Percentiles rank a stretch among this genome's conserved stretches.
Conservation (phyloP, 2,329 filamentous ascomycete species). For the Botrytis deweyae region DNA sequence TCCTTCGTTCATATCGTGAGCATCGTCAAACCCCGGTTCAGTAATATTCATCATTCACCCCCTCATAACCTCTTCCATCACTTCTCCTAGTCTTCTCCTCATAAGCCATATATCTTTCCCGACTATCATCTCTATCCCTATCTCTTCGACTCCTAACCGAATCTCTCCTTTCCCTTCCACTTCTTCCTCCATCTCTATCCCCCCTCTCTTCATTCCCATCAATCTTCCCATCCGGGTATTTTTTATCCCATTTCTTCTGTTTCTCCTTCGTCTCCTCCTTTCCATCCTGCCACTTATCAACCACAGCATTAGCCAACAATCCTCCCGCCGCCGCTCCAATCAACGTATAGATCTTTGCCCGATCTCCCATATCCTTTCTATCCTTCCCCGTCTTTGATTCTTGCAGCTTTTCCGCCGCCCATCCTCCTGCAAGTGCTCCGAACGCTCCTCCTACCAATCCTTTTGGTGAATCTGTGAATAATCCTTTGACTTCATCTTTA, state of each 20-base stretch:
- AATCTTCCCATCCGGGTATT: conserved; percentile 14
- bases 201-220: conserved; percentile 8
- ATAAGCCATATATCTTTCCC: background rate
- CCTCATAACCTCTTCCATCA: background rate
- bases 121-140: background rate
- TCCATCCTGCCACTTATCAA: conserved; percentile 31
- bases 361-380: conserved; percentile 22
- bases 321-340: conserved; percentile 35
- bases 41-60: background rate
- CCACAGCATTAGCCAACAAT: conserved; percentile 32
- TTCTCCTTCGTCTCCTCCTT: conserved; percentile 26
- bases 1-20: background rate
- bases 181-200: background rate
- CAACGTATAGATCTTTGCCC: conserved; percentile 29
- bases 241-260: conserved; percentile 21
- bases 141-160: conserved; percentile 8
- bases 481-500: conserved; percentile 30
- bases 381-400: conserved; percentile 25
- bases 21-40: background rate
- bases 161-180: conserved; percentile 6
- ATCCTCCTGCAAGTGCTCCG: conserved; percentile 34
- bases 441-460: conserved; percentile 30
- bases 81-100: background rate
- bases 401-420: conserved; percentile 32
- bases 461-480: conserved; percentile 29